Evolutionary conservation across 2,329 filamentous ascomycete genomes (phyloP), one percentile per base, ranked within the genome.

Genomic region (Lecanicillium sp.): DNA sequence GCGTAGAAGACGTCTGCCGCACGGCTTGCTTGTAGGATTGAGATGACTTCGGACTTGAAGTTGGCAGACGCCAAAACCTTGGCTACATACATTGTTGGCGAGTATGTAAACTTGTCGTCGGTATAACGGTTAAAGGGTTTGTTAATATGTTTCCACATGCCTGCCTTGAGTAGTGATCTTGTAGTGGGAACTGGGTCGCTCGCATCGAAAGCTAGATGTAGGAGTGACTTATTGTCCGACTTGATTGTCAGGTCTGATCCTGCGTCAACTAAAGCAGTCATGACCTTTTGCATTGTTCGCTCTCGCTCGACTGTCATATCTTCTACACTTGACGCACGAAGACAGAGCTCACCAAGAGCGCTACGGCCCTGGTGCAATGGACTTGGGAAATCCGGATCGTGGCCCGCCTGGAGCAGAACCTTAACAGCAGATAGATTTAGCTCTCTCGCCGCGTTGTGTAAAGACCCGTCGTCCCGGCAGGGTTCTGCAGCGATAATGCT

Each of bases 121-220:
- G 58, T 71, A 55, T 68, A 77, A 43, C 68, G 60, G 46, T 79
- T 77, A 49, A 69, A 75, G 0, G 72, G 61, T 44, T 75, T 70
- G 57, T 83, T 83, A 49, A 83, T 60, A 22, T 72, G 61, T 50
- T 78, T 77, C 77, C 79, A 83, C 59, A 82, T 69, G 31, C 73
- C 77, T 1, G 72, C 74, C 48, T 79, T 78, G 7, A 84, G 62
- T 2, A 84, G 66, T 0, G 72, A 68, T 30, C 70, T 69, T 0
- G 74, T 74, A 5, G 76, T 74, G 1, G 66, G 59, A 3, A 80
- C 43, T 0, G 79, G 66, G 30, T 78, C 71, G 7, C 59, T 47
- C 0, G 74, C 70, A 40, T 81, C 73, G 17, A 84, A 66, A 4
- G 78, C 78, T 3, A 82, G 68, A 11, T 79, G 60, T 9, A 84